Conservation (phyloP, 2,329 filamentous ascomycete genomes). For the Dothidotthia symphoricarpi region DNA sequence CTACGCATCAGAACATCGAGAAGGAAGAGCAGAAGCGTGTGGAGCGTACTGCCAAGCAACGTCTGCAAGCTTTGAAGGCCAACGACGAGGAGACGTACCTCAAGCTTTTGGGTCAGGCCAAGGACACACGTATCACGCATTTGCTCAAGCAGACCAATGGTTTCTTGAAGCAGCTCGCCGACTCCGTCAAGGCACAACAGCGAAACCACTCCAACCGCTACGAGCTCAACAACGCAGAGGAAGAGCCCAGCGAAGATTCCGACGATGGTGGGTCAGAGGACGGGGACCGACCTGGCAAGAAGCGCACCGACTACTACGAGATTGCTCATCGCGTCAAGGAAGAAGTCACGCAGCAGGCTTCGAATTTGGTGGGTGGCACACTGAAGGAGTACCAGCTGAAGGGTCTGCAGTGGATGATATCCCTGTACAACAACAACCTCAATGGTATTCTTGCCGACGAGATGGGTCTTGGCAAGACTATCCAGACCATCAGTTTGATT, state of each 20-base stretch:
- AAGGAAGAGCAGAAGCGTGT: conserved; percentile 99
- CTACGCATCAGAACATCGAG: conserved; percentile 92
- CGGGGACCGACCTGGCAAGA: conserved; percentile 62
- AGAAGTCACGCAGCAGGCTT: conserved; percentile 78
- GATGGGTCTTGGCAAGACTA: conserved; percentile 99
- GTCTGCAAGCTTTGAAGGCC: conserved; percentile 96
- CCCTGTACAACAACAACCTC: conserved; percentile 98
- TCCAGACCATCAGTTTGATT: conserved; percentile 96
- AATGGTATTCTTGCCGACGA: conserved; percentile 98
- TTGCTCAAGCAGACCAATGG: conserved; percentile 95
- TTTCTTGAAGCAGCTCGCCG: conserved; percentile 92
- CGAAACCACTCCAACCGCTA: conserved; percentile 77
- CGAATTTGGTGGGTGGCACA: conserved; percentile 83
- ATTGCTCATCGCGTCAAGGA: conserved; percentile 96
- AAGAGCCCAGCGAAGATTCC: conserved; percentile 47
- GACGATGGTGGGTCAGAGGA: conserved; percentile 66
- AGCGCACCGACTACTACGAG: conserved; percentile 97
- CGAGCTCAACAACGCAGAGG: conserved; percentile 60
- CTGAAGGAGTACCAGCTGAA: conserved; percentile 98
- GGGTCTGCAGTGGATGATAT: conserved; percentile 99
- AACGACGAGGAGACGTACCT: conserved; percentile 99
- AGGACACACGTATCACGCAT: conserved; percentile 98
- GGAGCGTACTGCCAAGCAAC: conserved; percentile 96
- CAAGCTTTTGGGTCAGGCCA: conserved; percentile 95
- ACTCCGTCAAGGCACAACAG: conserved; percentile 92